Percentiles rank a stretch among this genome's conserved stretches.
Evolutionary conservation across 2,329 filamentous ascomycete genomes (phyloP).

Genomic region (Dactylellina cionopaga): DNA sequence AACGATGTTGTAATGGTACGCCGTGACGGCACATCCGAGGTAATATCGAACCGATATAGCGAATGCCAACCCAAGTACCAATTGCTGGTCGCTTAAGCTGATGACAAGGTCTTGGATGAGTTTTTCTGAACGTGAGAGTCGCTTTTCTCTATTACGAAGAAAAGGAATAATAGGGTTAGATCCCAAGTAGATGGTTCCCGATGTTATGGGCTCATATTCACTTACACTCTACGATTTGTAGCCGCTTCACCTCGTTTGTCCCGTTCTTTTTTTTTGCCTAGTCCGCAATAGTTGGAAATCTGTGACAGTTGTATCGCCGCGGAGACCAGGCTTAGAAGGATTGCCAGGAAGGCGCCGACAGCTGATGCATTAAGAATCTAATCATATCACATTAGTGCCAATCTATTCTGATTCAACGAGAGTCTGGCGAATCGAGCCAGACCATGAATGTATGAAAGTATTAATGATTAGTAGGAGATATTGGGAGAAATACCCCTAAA

Average conservation of each 20-base stretch:
- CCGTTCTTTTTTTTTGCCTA: neutral
- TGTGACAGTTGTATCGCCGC: neutral
- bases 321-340: neutral
- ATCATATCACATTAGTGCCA: neutral
- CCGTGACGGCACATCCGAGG: neutral
- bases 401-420: neutral
- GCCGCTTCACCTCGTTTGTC: neutral
- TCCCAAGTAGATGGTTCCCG: too few species aligned
- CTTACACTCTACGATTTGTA: neutral
- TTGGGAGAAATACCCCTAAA: constrained; percentile 2
- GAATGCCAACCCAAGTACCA: neutral
- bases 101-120: constrained; percentile 4
- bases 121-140: neutral
- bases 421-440: neutral
- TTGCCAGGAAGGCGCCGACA: neutral
- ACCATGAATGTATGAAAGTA: neutral
- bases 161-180: neutral
- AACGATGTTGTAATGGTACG: constrained; percentile 8
- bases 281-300: neutral
- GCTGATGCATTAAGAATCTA: constrained; percentile 1
- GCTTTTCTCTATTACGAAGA: neutral
- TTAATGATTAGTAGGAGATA: too few species aligned
- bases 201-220: neutral
- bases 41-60: neutral
- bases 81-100: constrained; percentile 5